These are phyloP conservation scores for Nematocida sp. DNA, from an alignment of 371 early-diverging fungal species.

Conservation along the genomic window DNA sequence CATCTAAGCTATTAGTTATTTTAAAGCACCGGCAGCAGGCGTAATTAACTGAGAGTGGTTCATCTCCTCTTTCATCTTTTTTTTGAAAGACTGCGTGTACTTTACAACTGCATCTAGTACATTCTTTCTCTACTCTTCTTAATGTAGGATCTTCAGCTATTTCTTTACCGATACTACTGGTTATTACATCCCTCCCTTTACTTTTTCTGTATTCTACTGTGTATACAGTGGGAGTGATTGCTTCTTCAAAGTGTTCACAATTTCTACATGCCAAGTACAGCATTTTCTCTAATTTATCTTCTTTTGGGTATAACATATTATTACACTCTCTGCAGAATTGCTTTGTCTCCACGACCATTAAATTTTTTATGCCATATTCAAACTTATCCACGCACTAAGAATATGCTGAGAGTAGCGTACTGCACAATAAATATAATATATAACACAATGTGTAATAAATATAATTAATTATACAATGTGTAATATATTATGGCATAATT, in stretches of 20 bases:
- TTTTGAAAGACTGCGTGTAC: constrained; percentile 83
- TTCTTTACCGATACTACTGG: constrained; percentile 74
- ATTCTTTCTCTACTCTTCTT: constrained; percentile 74
- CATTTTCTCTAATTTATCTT: constrained; percentile 74
- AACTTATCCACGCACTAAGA: too few relatives aligned
- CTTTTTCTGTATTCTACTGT: constrained; percentile 29
- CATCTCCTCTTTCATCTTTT: constrained; percentile 77
- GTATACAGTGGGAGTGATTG: constrained; percentile 79
- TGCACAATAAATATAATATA: too few relatives aligned
- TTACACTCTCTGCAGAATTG: constrained; percentile 74
- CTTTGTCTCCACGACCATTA: constrained; percentile 34
- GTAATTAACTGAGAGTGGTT: constrained; percentile 83
- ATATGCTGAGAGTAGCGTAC: too few relatives aligned
- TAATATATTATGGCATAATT: too few relatives aligned
- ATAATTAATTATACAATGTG: too few relatives aligned
- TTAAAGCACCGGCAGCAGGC: constrained; percentile 75
- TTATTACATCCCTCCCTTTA: constrained; percentile 57
- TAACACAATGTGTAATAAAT: too few relatives aligned
- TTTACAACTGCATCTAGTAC: constrained; percentile 74
- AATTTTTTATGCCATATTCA: background rate
- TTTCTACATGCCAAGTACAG: constrained; percentile 86
- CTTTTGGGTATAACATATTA: constrained; percentile 90
- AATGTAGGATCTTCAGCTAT: constrained; percentile 77
- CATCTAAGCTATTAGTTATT: constrained; percentile 32
- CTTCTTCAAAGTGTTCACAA: constrained; percentile 81